Conservation (phyloP, 2,329 filamentous ascomycete species). For the Xylaria sp. region DNA sequence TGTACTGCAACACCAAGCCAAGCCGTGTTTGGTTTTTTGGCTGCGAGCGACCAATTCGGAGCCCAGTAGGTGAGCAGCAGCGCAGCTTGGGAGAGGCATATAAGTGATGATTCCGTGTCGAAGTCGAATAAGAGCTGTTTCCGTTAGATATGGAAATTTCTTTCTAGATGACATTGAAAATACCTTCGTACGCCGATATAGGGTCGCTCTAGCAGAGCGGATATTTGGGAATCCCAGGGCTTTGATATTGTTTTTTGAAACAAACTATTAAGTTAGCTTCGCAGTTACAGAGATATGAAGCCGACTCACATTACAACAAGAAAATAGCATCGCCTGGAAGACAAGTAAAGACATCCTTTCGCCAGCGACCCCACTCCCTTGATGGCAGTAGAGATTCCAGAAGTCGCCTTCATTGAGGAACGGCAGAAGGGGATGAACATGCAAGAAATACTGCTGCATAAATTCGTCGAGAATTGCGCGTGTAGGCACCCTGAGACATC, state of each 20-base stretch:
- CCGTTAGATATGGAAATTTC: constrained; percentile 14
- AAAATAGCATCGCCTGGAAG: constrained; percentile 58
- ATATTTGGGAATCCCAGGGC: constrained; percentile 56
- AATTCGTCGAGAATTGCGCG: constrained; percentile 58
- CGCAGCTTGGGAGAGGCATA: constrained; percentile 55
- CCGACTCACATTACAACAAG: constrained; percentile 53
- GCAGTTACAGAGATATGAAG: background rate
- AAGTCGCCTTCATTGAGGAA: constrained; percentile 59
- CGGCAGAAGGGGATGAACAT: constrained; percentile 58
- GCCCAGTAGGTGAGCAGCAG: constrained; percentile 53
- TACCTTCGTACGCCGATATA: constrained; percentile 58
- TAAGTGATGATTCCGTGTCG: constrained; percentile 55
- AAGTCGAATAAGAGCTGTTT: constrained; percentile 56
- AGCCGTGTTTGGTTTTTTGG: constrained; percentile 56
- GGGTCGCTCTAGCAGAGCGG: constrained; percentile 55
- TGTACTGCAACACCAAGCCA: constrained; percentile 63
- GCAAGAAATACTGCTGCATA: constrained; percentile 59
- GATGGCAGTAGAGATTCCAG: constrained; percentile 57
- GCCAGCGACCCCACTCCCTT: constrained; percentile 37
- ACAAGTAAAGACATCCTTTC: constrained; percentile 57
- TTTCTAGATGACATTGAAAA: constrained; percentile 11
- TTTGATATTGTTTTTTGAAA: constrained; percentile 54
- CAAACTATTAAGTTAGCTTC: constrained; percentile 47
- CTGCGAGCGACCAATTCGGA: constrained; percentile 54
- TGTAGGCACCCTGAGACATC: constrained; percentile 58